Evolutionary conservation across 2,329 filamentous ascomycete genomes (phyloP).

Genomic region (Lomentospora prolificans): DNA sequence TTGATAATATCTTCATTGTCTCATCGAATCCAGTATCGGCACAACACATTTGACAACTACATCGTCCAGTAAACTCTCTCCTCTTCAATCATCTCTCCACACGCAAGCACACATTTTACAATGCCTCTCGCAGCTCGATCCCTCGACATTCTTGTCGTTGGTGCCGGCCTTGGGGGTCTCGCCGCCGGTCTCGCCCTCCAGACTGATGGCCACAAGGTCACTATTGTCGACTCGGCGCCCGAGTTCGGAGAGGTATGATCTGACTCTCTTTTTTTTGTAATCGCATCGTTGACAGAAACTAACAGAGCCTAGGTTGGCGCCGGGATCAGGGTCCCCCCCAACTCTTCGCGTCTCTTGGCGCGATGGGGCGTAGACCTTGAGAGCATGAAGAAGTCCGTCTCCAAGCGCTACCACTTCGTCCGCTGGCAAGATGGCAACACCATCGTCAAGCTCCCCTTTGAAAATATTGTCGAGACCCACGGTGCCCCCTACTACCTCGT

Average conservation of each 20-base stretch:
- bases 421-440: conserved; percentile 18
- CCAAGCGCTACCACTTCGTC: conserved; percentile 17
- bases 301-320: conserved; percentile 15
- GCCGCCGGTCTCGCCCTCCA: conserved; percentile 13
- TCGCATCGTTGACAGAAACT: too few species aligned
- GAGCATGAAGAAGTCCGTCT: conserved; percentile 18
- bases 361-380: conserved; percentile 18
- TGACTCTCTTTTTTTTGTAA: conserved; percentile 9
- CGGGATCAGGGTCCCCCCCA: conserved; percentile 21
- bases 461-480: conserved; percentile 12
- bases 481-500: conserved; percentile 21
- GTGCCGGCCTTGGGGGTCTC: too few species aligned
- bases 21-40: not conserved
- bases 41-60: too few species aligned
- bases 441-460: conserved; percentile 16
- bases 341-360: conserved; percentile 17
- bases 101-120: too few species aligned
- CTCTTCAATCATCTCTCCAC: not conserved
- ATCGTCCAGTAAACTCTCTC: not conserved
- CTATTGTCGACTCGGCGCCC: conserved; percentile 12
- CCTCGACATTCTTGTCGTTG: conserved; percentile 13
- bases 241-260: conserved; percentile 12
- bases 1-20: not conserved
- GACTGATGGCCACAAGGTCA: conserved; percentile 14
- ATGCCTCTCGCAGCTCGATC: conserved; percentile 11